Evolutionary conservation across 73 alveolate species (phyloP), one percentile per base, ranked within the genome.

Genomic region (Tetrahymena elliotti): DNA sequence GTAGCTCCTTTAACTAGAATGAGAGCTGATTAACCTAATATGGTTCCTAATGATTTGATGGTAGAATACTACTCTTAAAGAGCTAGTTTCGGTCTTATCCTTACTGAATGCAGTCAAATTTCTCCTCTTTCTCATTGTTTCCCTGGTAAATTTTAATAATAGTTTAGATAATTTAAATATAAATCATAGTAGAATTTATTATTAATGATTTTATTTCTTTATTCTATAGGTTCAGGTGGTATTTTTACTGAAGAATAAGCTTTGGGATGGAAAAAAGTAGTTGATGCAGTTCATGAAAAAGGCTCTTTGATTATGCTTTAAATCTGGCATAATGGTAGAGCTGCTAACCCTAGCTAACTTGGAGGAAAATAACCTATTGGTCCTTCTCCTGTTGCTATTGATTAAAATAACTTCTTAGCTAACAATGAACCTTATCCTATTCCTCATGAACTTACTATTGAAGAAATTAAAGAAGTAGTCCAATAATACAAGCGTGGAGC

Each of bases 401-500:
- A 92, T 36, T 39, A 93, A 52, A 39, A 84, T 13, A 83, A 68
- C 18, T 39, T 47, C 82, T 47, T 88, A 53, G 92, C 84, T 24
- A 38, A 88, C 35, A 20, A 94, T 27, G 68, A 47, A 6, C 84
- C 84, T 9, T 47, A 93, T 83, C 96, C 93, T 36, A 22, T 83
- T 36, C 96, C 97, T 93, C 94, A 93, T 35, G 94, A 95, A 54
- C 92, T 94, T 93, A 41, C 95, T 3, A 33, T 84, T 36, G 96
- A 94, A 93, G 99, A 98, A 31, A 96, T 98, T 7, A 94, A 98
- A 94, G 92, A 94, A 39, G 93, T 97, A 16, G 97, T 96, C 10
- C 84, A 98, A 35, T 93, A 97, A 92, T 98, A 96, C 94, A 95
- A 94, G 41, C 93, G 94, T 22, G 97, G 98, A 16, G 99, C 99